A percentile compares a stretch with the other conserved stretches of the same genome.
Evolutionary conservation across 805 yeast species (phyloP).

Genomic region (Ogataea corticis): DNA sequence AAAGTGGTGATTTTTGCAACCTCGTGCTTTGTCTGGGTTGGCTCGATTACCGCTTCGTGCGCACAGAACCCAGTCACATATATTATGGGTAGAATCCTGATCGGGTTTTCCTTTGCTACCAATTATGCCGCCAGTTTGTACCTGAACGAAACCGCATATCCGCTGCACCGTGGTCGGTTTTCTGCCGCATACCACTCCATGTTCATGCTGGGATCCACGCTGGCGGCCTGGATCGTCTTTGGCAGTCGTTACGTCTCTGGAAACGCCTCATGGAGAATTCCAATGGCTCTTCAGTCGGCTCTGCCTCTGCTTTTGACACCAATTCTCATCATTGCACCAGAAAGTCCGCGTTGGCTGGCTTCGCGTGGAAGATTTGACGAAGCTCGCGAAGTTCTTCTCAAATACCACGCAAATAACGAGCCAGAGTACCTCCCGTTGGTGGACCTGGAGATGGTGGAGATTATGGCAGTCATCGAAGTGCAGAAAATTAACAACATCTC

Average conservation of each 20-base stretch:
- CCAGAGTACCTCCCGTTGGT: constrained; percentile 34
- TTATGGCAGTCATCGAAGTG: constrained; percentile 38
- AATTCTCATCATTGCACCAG: constrained; percentile 36
- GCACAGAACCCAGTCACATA: constrained; percentile 17
- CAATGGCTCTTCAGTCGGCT: constrained; percentile 40
- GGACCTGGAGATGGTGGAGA: constrained; percentile 37
- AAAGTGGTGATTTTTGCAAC: constrained; percentile 16
- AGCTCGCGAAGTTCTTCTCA: constrained; percentile 35
- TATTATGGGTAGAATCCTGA: constrained; percentile 18
- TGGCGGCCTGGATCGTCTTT: constrained; percentile 45
- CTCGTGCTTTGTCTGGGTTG: constrained; percentile 18
- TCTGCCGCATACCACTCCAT: constrained; percentile 40
- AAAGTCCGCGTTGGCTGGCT: constrained; percentile 38
- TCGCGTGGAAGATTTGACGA: constrained; percentile 34
- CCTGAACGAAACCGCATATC: constrained; percentile 37
- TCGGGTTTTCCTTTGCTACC: constrained; percentile 20
- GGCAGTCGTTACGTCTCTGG: constrained; percentile 36
- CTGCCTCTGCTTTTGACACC: constrained; percentile 37
- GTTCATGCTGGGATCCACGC: constrained; percentile 43
- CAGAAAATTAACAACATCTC: constrained; percentile 29
- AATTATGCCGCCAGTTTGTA: constrained; percentile 18
- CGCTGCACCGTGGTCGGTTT: constrained; percentile 33
- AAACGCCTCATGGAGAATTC: constrained; percentile 39
- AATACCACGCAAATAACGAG: constrained; percentile 24
- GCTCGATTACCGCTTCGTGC: constrained; percentile 16